Conservation (phyloP, 176 grass and related monocot species). For the Eleusine coracana region DNA sequence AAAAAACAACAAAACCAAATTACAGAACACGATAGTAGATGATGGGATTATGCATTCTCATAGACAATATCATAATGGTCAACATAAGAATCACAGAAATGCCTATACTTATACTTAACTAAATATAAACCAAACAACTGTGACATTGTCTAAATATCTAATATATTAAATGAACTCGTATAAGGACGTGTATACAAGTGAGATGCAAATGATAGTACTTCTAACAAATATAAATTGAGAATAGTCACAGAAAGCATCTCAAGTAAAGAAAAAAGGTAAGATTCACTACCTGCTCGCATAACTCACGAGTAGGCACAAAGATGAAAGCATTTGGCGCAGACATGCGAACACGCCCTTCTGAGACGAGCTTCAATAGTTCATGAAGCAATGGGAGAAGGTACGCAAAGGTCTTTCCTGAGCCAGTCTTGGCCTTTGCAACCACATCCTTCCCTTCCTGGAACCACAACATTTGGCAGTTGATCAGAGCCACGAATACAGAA, state of each 20-base stretch:
- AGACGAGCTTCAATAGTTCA: slow-evolving; percentile 71
- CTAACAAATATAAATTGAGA: not conserved
- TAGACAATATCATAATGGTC: not conserved
- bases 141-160: not conserved
- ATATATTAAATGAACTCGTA: slow-evolving; percentile 17
- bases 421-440: slow-evolving; percentile 86
- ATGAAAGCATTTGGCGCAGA: slow-evolving; percentile 73
- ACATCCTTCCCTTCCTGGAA: slow-evolving; percentile 93
- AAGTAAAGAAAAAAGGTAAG: not conserved
- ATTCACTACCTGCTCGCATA: slow-evolving; percentile 80
- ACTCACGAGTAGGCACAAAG: slow-evolving; percentile 82
- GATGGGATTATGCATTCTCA: not conserved
- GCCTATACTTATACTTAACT: not conserved
- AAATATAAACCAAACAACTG: slow-evolving; percentile 14
- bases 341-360: slow-evolving; percentile 61
- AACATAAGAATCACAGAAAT: slow-evolving; percentile 15
- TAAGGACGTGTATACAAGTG: not conserved
- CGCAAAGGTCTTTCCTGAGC: slow-evolving; percentile 90
- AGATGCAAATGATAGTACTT: slow-evolving; percentile 22
- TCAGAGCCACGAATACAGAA: not conserved
- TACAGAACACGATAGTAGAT: not conserved
- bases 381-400: slow-evolving; percentile 91
- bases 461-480: not conserved
- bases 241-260: not conserved
- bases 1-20: not conserved